Evolutionary conservation across 1,284 basidiomycete species (phyloP), one percentile per base, ranked within the genome.

Genomic region (Omphalotus olearius): DNA sequence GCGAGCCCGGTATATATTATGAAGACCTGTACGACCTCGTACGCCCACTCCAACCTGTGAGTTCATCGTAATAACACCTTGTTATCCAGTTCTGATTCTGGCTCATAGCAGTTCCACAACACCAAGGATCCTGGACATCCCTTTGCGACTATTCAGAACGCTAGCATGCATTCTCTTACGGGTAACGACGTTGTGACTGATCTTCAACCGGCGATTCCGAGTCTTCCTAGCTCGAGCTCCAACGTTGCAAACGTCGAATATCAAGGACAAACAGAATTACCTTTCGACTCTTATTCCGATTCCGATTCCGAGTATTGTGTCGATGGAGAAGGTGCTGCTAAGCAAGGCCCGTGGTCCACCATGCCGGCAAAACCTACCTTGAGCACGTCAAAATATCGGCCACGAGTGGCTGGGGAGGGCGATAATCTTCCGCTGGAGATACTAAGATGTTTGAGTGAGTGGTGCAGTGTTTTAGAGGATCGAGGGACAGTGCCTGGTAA

Each of bases 1-100:
- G 78, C 1, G 81, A 82, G 63, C 63, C 71, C 17, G 79, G 80
- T 0, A 80, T 82, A 17, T 80, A 80, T 53, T 82, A 79, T 54
- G 75, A 81, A 56, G 82, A 83, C 57, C 65, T 84, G 1, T 84
- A 82, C 57, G 69, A 70, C 36, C 66, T 82, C 3, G 59, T 76
- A 44, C 62, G 66, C 11, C 72, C 73, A 7, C 62, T 74, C 28
- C 73, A 74, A 56, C 72, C 70, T 16, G 70, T 72, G 54, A 53
- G 65, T 58, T 20, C 28, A 23, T 6, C 11, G 16, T 13, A n/a
- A n/a, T n/a, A n/a, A n/a, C n/a, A 10, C 1, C 36, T 4, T 37
- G 10, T 5, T 33, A 25, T 25, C 16, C 6, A 30, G 13, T 4
- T 9, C 30, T 33, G 30, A 33, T 33, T 33, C 30, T 33, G 30